phyloP scores from a whole-genome alignment of 371 early-diverging fungal genomes.

The Mucor saturninus region DNA sequence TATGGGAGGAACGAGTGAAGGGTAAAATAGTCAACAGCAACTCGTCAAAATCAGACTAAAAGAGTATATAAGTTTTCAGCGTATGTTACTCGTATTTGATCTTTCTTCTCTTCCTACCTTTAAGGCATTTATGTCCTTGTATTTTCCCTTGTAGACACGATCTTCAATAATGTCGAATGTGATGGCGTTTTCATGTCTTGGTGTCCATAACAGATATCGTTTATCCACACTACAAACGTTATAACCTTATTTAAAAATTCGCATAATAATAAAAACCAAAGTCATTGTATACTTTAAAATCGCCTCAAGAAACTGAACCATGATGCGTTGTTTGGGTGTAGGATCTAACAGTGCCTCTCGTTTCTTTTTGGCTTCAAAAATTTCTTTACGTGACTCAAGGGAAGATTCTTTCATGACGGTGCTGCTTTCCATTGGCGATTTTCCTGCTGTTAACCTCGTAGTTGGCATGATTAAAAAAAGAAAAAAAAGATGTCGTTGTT shows the following conservation, averaged over 20 bases:
- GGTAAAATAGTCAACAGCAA: conserved; percentile 10
- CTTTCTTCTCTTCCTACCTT: conserved; percentile 14
- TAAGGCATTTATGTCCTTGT: conserved; percentile 21
- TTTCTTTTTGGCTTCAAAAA: conserved; percentile 18
- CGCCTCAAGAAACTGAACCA: conserved; percentile 19
- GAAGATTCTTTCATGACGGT: neutral
- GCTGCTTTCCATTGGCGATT: neutral
- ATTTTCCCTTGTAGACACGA: conserved; percentile 27
- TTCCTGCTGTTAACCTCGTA: conserved; percentile 13
- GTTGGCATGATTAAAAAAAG: conserved; percentile 15
- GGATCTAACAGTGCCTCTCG: conserved; percentile 3
- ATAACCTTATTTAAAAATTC: too few relatives aligned
- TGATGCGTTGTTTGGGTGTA: conserved; percentile 9
- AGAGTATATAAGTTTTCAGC: too few relatives aligned
- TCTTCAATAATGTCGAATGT: conserved; percentile 21
- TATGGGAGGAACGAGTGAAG: conserved; percentile 4
- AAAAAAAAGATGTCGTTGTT: neutral
- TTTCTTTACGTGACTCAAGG: conserved; percentile 1
- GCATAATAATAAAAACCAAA: too few relatives aligned
- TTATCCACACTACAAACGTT: conserved; percentile 19
- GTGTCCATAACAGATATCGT: conserved; percentile 18
- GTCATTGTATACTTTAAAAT: conserved; percentile 15
- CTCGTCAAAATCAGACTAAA: conserved; percentile 18
- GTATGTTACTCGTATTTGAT: too few relatives aligned
- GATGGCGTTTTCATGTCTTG: neutral